A percentile compares a stretch with the other conserved stretches of the same genome.
Evolutionary conservation across 2,329 filamentous ascomycete genomes (phyloP).

Genomic region (Fusarium continuum): DNA sequence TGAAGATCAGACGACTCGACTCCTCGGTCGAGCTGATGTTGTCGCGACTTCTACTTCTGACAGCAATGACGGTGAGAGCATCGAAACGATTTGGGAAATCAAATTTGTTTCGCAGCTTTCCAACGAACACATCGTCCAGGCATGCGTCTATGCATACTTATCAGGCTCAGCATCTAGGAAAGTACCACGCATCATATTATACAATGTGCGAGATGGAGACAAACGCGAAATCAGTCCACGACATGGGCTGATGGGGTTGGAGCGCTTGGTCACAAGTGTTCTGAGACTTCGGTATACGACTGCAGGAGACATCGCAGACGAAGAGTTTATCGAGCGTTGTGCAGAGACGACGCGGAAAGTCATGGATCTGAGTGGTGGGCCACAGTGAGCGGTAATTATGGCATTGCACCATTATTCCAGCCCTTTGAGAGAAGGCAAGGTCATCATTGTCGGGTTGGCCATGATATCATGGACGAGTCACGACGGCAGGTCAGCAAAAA

Average conservation of each 20-base stretch:
- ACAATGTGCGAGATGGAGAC: constrained; percentile 43
- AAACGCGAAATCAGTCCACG: constrained; percentile 34
- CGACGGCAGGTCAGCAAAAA: no score
- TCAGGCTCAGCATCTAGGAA: background rate
- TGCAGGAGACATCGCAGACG: background rate
- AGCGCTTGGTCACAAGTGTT: constrained; percentile 24
- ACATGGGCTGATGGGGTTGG: constrained; percentile 4
- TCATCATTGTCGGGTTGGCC: no score
- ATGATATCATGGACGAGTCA: no score
- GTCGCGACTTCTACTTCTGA: background rate
- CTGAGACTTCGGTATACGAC: constrained; percentile 34
- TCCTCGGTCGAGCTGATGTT: constrained; percentile 28
- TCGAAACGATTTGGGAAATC: constrained; percentile 43
- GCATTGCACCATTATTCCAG: background rate
- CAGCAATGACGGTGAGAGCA: background rate
- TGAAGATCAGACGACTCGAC: background rate
- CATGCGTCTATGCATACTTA: constrained; percentile 42
- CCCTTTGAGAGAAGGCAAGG: background rate
- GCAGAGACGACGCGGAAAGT: constrained; percentile 9
- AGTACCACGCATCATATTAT: constrained; percentile 37
- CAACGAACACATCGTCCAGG: constrained; percentile 41
- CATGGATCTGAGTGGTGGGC: background rate
- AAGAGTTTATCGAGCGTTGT: constrained; percentile 25
- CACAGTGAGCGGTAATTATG: background rate
- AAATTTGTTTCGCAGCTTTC: constrained; percentile 44